These are phyloP conservation scores for Aurantiochytrium sp. DNA, from an alignment of 108 stramenopile genomes.

Conservation along the genomic window DNA sequence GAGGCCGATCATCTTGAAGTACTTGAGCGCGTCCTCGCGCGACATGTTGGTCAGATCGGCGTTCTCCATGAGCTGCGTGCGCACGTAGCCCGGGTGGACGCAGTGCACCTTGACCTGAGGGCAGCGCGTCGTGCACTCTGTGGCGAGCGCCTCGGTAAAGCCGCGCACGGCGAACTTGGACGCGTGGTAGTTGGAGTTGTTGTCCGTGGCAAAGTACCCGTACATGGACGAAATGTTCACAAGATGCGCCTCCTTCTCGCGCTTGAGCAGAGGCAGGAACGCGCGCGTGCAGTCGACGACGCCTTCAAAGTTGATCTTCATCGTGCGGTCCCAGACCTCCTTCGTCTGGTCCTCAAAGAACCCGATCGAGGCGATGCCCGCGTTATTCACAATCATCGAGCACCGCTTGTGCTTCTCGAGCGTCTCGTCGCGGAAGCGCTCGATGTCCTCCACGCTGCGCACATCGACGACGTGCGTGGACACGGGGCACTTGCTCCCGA, in stretches of 20 bases:
- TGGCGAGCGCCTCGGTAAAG: background rate
- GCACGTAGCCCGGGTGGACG: constrained; percentile 10
- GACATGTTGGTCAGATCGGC: background rate
- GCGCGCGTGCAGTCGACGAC: background rate
- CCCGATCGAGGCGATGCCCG: background rate
- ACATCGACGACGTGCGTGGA: constrained; percentile 15
- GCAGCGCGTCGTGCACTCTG: background rate
- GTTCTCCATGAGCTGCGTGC: background rate
- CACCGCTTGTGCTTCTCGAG: background rate
- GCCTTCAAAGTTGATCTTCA: constrained; percentile 14
- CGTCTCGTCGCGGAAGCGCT: background rate
- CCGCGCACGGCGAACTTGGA: constrained; percentile 28
- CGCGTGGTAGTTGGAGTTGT: constrained; percentile 14
- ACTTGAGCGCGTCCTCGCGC: background rate
- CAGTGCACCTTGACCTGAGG: constrained; percentile 26
- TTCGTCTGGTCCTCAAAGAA: constrained; percentile 19
- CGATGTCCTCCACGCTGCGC: background rate
- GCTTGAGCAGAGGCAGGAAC: constrained; percentile 24
- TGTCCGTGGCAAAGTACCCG: background rate
- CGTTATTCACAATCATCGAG: background rate
- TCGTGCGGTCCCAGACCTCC: background rate
- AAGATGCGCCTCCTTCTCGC: background rate
- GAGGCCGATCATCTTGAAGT: background rate
- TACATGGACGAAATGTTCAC: constrained; percentile 27
- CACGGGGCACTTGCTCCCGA: background rate